Evolutionary conservation across 2,329 filamentous ascomycete species (phyloP), one percentile per base, ranked within the genome.

Genomic region (Pyrenochaeta sp.): DNA sequence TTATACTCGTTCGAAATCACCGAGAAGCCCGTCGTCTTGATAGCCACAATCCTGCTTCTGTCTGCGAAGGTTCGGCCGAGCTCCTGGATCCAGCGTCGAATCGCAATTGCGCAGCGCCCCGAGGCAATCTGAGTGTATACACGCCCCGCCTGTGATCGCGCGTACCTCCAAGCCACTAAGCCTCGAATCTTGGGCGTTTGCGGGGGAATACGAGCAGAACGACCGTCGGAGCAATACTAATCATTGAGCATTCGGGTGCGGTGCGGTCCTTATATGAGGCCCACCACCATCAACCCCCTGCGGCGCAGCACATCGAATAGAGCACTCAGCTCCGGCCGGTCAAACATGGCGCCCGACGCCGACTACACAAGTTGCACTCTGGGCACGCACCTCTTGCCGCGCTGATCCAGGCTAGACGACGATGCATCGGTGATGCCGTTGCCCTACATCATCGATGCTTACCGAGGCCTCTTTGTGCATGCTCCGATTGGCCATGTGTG

Each of bases 351-450:
- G 50, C 40, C 50, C 19, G 30, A 36, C 22, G 19, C 28, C 30
- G 27, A 28, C 24, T 19, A 10, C 43, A 28, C 32, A 46, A n/a
- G 39, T 43, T 13, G 27, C 50, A 53, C 40, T 7, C 32, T 39
- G 8, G 45, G 34, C 36, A 27, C 39, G 19, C 34, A 15, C 30
- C 50, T 39, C 25, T 54, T 46, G 50, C 52, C 54, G 52, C 34
- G 37, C 39, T 50, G 39, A 45, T 39, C 43, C 58, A 30, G 15
- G 50, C 52, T 56, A 49, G 45, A 13, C 10, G 46, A 37, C 6
- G 39, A 19, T 9, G 19, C 32, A 7, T 61, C 61, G 56, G 61
- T 50, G 58, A 50, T 50, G 54, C 61, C 61, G 54, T 57, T 32
- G 28, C 28, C 1, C 28, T 30, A 30, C 28, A 30, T 1, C 28